phyloP scores from a whole-genome alignment of 352 stramenopile genomes.

The Thalassiosira hispida region DNA sequence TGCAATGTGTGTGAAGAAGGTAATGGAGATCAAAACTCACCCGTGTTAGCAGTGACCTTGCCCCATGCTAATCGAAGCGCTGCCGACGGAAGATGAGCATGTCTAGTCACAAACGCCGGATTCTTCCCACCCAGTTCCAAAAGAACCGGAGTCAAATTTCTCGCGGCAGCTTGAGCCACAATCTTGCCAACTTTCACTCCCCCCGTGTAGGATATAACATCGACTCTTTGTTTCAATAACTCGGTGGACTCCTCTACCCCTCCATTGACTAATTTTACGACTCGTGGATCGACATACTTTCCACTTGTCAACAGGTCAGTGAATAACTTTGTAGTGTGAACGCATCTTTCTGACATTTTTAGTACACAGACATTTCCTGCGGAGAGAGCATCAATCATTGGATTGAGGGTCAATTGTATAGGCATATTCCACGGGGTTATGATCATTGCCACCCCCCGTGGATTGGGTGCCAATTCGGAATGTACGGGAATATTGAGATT shows the following conservation, averaged over 20 bases:
- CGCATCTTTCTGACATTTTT: conserved; percentile 91
- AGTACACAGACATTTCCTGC: conserved; percentile 94
- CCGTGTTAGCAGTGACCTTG: conserved; percentile 35
- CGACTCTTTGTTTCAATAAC: conserved; percentile 78
- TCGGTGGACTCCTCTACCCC: conserved; percentile 88
- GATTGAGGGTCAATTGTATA: conserved; percentile 76
- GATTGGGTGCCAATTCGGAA: conserved; percentile 26
- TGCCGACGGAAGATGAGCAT: conserved; percentile 8
- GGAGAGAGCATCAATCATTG: conserved; percentile 80
- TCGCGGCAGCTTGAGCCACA: conserved; percentile 89
- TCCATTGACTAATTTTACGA: conserved; percentile 88
- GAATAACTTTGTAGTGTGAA: conserved; percentile 80
- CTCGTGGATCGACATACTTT: conserved; percentile 81
- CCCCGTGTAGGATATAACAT: conserved; percentile 87
- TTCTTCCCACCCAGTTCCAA: conserved; percentile 92
- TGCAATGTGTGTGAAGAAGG: background rate
- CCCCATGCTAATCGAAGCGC: conserved; percentile 18
- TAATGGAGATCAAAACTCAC: background rate
- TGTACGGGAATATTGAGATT: conserved; percentile 36
- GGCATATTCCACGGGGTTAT: conserved; percentile 76
- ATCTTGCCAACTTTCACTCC: conserved; percentile 85
- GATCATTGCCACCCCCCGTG: conserved; percentile 49
- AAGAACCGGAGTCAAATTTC: conserved; percentile 92
- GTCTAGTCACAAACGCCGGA: conserved; percentile 42
- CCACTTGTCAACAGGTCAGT: conserved; percentile 53